Percentiles rank a stretch among this genome's conserved stretches.
phyloP scores from a whole-genome alignment of 176 grass and related monocot genomes.

The Olyra latifolia region DNA sequence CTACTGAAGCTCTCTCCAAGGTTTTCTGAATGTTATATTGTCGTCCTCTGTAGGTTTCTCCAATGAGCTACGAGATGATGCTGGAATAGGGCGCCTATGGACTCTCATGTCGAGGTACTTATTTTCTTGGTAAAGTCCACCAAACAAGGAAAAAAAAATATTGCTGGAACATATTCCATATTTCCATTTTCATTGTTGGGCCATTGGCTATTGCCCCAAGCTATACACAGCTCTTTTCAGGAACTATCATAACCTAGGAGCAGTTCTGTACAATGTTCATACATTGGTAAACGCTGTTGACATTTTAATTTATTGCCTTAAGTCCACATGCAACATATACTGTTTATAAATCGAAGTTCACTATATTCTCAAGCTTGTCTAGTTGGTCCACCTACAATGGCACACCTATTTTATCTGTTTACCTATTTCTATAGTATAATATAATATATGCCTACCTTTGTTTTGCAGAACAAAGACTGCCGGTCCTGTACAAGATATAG shows the following conservation, averaged over 20 bases:
- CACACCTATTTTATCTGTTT: neutral
- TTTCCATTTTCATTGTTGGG: slow-evolving; percentile 23
- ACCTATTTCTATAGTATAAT: neutral
- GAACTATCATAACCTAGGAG: slow-evolving; percentile 21
- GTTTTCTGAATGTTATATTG: slow-evolving; percentile 25
- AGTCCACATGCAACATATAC: neutral
- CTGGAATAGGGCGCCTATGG: slow-evolving; percentile 83
- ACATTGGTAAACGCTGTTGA: slow-evolving; percentile 16
- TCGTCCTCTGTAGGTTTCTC: slow-evolving; percentile 59
- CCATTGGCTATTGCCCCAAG: neutral
- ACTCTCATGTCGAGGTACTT: slow-evolving; percentile 91
- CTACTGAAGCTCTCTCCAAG: slow-evolving; percentile 24
- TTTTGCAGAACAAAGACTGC: slow-evolving; percentile 73
- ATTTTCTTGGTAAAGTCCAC: slow-evolving; percentile 4
- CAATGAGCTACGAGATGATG: slow-evolving; percentile 88
- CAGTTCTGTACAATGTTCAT: neutral
- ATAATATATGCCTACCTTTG: slow-evolving; percentile 14
- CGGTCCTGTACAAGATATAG: slow-evolving; percentile 85
- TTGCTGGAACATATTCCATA: neutral
- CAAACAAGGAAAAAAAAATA: slow-evolving; percentile 18
- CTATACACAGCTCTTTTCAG: neutral
- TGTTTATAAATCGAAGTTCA: slow-evolving; percentile 1
- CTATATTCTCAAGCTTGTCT: slow-evolving; percentile 18
- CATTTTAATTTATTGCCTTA: neutral
- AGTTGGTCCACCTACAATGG: slow-evolving; percentile 16